Evolutionary conservation across 208 protist species (phyloP).

Genomic region (Angomonas ambiguus): DNA sequence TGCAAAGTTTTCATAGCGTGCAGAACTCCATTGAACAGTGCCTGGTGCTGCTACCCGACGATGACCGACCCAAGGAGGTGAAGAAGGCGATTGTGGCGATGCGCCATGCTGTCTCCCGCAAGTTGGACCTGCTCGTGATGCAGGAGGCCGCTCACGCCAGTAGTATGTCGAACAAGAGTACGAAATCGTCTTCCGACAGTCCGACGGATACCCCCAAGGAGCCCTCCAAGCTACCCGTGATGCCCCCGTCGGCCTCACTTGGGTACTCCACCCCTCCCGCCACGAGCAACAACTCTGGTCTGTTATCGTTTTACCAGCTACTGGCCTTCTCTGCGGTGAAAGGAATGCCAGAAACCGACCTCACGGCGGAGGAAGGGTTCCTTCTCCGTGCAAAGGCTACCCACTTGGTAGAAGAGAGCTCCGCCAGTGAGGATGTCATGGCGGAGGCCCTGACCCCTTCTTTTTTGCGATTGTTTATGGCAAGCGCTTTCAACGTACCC

Average conservation of each 20-base stretch:
- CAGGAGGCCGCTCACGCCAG: background rate
- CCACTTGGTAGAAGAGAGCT: slow-evolving; percentile 17
- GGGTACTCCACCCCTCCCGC: background rate
- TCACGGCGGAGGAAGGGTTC: slow-evolving; percentile 49
- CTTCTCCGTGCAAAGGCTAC: slow-evolving; percentile 43
- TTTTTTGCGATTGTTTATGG: slow-evolving; percentile 62
- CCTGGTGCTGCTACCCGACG: background rate
- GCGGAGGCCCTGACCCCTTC: slow-evolving; percentile 5
- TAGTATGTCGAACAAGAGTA: background rate
- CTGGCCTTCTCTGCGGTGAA: slow-evolving; percentile 46
- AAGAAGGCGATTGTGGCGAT: background rate
- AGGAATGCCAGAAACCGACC: slow-evolving; percentile 63
- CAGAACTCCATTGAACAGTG: background rate
- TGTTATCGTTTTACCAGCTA: slow-evolving; percentile 71
- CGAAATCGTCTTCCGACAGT: background rate
- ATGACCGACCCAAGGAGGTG: background rate
- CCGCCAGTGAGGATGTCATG: slow-evolving; percentile 16
- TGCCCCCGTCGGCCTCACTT: background rate
- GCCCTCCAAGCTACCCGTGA: background rate
- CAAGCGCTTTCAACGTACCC: slow-evolving; percentile 50
- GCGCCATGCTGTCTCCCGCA: slow-evolving; percentile 1
- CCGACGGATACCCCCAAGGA: background rate
- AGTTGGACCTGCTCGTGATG: slow-evolving; percentile 3
- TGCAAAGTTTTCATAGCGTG: slow-evolving; percentile 2
- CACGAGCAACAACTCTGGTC: background rate